Conservation (phyloP, 176 grass and related monocot species). For the Phyllostachys edulis region DNA sequence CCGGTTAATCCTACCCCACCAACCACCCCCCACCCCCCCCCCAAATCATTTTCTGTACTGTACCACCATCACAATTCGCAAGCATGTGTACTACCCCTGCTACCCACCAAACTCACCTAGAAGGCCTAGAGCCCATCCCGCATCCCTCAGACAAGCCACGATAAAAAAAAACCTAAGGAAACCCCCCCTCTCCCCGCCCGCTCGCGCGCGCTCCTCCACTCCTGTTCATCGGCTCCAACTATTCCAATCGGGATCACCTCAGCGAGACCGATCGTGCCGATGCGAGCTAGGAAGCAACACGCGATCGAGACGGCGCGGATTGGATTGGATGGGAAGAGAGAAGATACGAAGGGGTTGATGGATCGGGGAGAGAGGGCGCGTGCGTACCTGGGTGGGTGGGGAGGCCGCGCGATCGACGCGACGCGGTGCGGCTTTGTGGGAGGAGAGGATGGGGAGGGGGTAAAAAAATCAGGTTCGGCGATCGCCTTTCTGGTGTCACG, state of each 20-base stretch:
- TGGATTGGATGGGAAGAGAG: neutral
- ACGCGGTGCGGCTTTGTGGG: neutral
- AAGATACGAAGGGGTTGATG: neutral
- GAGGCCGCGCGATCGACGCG: conserved; percentile 7
- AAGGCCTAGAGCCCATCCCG: neutral
- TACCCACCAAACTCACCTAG: conserved; percentile 10
- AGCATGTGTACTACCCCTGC: neutral
- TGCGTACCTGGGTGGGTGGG: conserved; percentile 37
- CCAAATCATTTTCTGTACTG: too few relatives aligned
- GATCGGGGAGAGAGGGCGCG: neutral
- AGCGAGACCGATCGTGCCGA: neutral
- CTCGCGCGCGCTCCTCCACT: neutral
- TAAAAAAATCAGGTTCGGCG: neutral
- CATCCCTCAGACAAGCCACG: neutral
- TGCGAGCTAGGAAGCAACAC: neutral
- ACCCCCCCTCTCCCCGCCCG: neutral
- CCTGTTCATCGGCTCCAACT: neutral
- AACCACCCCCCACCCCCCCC: too few relatives aligned
- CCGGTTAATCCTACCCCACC: conserved; percentile 22
- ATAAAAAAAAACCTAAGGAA: conserved; percentile 43
- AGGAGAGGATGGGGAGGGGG: neutral
- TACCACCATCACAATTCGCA: conserved; percentile 3
- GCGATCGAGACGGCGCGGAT: neutral
- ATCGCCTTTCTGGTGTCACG: conserved; percentile 7
- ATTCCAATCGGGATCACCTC: neutral